Evolutionary conservation across 768 basidiomycete species (phyloP).

Genomic region (Krasilnikovozyma curviuscula): DNA sequence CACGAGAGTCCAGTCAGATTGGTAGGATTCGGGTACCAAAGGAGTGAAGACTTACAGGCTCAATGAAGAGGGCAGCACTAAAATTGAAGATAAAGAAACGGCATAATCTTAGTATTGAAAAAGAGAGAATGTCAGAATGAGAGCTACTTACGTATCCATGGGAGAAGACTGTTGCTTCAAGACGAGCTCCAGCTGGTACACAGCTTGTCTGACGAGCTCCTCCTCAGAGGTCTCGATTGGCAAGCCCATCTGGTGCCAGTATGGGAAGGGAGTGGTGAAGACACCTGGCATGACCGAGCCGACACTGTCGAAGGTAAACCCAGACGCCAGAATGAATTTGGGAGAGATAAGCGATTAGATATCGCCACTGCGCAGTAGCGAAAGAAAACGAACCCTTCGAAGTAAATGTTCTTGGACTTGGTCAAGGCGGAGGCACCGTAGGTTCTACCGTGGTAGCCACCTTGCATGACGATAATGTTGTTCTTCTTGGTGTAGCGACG

Average conservation of each 20-base stretch:
- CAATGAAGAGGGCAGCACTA: conserved; percentile 61
- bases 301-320: no score
- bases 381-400: no score
- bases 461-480: conserved; percentile 82
- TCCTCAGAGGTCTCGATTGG: conserved; percentile 37
- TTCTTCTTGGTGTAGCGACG: conserved; percentile 55
- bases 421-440: conserved; percentile 33
- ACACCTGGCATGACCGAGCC: conserved; percentile 73
- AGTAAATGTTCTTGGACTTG: conserved; percentile 70
- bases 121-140: no score
- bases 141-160: conserved; percentile 44
- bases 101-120: no score
- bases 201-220: conserved; percentile 40
- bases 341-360: no score
- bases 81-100: no score
- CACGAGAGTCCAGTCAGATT: not conserved
- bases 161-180: conserved; percentile 61
- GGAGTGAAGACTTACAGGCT: conserved; percentile 62
- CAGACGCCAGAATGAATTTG: no score
- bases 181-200: conserved; percentile 65
- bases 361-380: no score
- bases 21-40: no score
- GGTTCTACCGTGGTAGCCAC: conserved; percentile 84
- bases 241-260: conserved; percentile 66
- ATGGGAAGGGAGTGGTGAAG: conserved; percentile 65